A percentile compares a stretch with the other conserved stretches of the same genome.
Evolutionary conservation across 2,329 filamentous ascomycete genomes (phyloP).

Genomic region (Colletotrichum tropicale): DNA sequence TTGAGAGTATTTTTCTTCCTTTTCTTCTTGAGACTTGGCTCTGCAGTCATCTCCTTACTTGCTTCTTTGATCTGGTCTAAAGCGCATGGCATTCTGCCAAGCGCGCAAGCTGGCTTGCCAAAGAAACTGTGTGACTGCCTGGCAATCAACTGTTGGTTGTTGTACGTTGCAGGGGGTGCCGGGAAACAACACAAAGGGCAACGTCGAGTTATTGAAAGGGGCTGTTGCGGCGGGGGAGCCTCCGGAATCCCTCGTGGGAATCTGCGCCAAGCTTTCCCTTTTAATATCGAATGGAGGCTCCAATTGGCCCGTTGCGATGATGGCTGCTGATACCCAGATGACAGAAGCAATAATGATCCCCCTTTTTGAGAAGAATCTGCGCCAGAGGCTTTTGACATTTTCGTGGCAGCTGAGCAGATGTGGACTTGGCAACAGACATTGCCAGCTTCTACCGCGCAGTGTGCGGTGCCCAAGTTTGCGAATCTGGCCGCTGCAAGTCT

Average conservation of each 20-base stretch:
- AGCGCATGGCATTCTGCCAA: not conserved
- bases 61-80: not conserved
- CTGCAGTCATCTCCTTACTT: not conserved
- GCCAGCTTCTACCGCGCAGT: not conserved
- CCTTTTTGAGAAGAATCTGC: not conserved
- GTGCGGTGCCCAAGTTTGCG: not conserved
- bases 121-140: not conserved
- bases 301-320: not conserved
- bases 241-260: slow-evolving; percentile 7
- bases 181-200: not conserved
- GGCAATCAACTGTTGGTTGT: not conserved
- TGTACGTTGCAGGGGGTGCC: not conserved
- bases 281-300: not conserved
- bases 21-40: not conserved
- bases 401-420: not conserved
- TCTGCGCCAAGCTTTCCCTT: not conserved
- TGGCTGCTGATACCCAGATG: not conserved
- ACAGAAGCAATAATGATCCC: not conserved
- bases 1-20: not conserved
- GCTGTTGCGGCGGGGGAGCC: not conserved
- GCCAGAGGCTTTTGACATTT: not conserved
- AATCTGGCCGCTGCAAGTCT: not conserved
- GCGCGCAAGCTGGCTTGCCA: not conserved
- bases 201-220: not conserved
- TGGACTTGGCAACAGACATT: not conserved